A percentile compares a stretch with the other conserved stretches of the same genome.
Conservation (phyloP, 2,329 filamentous ascomycete species). For the Chrysoporthe deuterocubensis region DNA sequence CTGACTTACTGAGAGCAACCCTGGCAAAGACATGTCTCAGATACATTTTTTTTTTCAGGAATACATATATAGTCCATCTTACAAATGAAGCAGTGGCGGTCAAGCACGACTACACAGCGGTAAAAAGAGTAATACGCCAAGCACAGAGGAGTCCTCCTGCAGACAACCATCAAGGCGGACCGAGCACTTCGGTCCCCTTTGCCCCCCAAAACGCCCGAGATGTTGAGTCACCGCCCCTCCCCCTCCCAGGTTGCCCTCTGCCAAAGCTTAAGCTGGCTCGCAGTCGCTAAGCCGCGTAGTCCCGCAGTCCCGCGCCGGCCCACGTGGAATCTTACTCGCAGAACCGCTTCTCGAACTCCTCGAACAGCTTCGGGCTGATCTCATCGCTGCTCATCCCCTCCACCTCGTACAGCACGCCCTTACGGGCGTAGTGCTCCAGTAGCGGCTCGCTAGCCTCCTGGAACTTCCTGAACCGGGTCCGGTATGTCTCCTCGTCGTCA, state of each 20-base stretch:
- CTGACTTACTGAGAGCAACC: neutral
- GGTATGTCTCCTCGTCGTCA: constrained; percentile 86
- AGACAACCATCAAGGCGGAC: constrained; percentile 1
- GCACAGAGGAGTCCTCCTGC: neutral
- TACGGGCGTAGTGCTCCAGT: constrained; percentile 84
- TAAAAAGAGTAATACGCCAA: neutral
- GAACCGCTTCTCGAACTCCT: constrained; percentile 82
- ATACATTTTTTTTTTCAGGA: too few relatives aligned
- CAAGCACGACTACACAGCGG: neutral
- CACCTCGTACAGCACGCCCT: constrained; percentile 84
- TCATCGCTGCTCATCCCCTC: constrained; percentile 90
- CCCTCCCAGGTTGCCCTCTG: neutral
- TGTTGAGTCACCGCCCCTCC: neutral
- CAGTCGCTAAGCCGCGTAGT: too few relatives aligned
- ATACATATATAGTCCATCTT: neutral
- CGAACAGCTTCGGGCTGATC: constrained; percentile 87
- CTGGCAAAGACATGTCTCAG: neutral
- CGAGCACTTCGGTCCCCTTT: constrained; percentile 19
- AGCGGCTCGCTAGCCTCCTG: constrained; percentile 84
- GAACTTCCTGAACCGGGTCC: constrained; percentile 78
- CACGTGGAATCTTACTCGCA: constrained; percentile 32
- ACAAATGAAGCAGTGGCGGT: neutral
- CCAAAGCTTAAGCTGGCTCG: neutral
- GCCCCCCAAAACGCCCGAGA: constrained; percentile 1
- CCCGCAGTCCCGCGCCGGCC: neutral